Evolutionary conservation across 192 early-diverging fungal genomes (phyloP), one percentile per base, ranked within the genome.

Genomic region (Coemansia sp.): DNA sequence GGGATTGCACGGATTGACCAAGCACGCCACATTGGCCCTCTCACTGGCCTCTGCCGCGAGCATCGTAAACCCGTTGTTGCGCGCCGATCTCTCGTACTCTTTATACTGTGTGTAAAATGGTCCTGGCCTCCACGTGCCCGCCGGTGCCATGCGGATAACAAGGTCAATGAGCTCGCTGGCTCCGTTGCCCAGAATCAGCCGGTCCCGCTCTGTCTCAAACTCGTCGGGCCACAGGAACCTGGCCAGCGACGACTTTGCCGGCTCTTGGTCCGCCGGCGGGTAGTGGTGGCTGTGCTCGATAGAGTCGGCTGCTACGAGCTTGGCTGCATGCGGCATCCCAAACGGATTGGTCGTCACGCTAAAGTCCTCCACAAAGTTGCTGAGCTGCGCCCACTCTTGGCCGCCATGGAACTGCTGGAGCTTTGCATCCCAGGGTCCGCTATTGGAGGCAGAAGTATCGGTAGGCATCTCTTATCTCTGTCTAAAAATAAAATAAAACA

Each of bases 1-100:
- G 17, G 93, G 93, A 61, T 94, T 94, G 81, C 90, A 91, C n/a
- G 93, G 93, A 65, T 94, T 94, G 43, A 94, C 93, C 55, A 94
- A 84, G 68, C 91, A 93, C 0, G 85, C 81, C 39, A 94, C 84
- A 38, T 86, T 83, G 15, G 90, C 90, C 50, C 78, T 82, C 35
- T 84, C 85, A 1, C 63, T 34, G 22, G 84, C 71, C 21, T 79
- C 73, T 26, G 85, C 76, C 1, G 75, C 34, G 32, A 95, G 82
- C 56, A 95, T 82, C 22, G 76, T 81, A 48, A 85, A 86, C 19
- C 82, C 80, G 67, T 91, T 87, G 52, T 90, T 88, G 68, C 82
- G 83, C 40, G 93, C 93, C 5, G 89, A 89, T 27, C 93, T 76
- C 70, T 95, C 87, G 70, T 95, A 95, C 71, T 95, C 93, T 69